Conservation (phyloP, 2,329 filamentous ascomycete genomes). For the Lachnum nothofagi region DNA sequence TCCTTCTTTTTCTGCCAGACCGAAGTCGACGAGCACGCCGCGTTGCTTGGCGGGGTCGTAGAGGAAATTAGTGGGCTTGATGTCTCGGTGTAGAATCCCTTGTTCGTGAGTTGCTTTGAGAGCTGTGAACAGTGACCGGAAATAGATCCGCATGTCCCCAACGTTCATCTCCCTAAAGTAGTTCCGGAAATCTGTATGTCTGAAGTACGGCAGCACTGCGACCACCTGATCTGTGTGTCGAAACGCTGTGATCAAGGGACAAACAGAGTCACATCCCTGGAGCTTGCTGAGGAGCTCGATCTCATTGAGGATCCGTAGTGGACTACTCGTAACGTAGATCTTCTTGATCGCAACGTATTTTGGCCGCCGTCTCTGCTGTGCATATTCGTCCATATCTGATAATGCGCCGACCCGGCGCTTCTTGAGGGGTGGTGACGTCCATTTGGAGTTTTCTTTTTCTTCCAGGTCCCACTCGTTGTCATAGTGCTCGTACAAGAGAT, state of each 20-base stretch:
- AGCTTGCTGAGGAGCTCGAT: constrained; percentile 88
- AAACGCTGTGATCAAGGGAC: constrained; percentile 95
- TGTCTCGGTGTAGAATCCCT: constrained; percentile 86
- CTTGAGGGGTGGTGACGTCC: constrained; percentile 64
- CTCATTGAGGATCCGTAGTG: constrained; percentile 89
- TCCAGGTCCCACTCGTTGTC: constrained; percentile 83
- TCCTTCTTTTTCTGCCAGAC: constrained; percentile 81
- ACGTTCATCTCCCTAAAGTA: constrained; percentile 91
- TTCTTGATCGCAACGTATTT: constrained; percentile 97
- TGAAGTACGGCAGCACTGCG: constrained; percentile 90
- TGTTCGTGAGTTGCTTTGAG: constrained; percentile 76
- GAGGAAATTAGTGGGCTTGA: constrained; percentile 96
- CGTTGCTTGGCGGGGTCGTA: constrained; percentile 77
- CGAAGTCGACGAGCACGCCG: constrained; percentile 96
- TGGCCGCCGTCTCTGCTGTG: constrained; percentile 44
- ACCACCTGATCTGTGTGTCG: constrained; percentile 90
- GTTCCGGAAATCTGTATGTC: constrained; percentile 87
- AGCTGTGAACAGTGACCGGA: constrained; percentile 81
- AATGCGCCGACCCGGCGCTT: constrained; percentile 39
- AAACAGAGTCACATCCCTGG: constrained; percentile 75
- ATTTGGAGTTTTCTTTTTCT: constrained; percentile 58
- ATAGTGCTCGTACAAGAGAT: constrained; percentile 77
- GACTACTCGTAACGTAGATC: constrained; percentile 97
- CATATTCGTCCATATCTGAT: constrained; percentile 25
- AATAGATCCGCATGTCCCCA: constrained; percentile 81